Base-by-base conservation (phyloP, 164 flowering plant species). In the Houttuynia cordata region DNA sequence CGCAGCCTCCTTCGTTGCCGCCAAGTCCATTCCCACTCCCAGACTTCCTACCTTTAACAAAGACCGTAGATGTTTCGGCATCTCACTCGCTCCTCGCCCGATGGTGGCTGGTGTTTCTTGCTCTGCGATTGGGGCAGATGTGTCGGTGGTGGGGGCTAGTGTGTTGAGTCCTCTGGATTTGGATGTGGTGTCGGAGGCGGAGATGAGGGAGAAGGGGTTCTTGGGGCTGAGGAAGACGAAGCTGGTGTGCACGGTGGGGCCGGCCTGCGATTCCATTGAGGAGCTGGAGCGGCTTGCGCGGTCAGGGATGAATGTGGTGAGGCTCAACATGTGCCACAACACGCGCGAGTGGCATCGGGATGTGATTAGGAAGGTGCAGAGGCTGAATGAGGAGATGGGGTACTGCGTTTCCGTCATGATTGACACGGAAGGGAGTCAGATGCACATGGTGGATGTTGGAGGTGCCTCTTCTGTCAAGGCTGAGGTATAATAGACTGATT, bases 191-290 rank as follows among this genome's bases (percentile, higher is more conserved):
- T 57, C 80, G 4, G 84, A 86, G 72, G 64, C 61, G 51, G 92
- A 86, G 67, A 56, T 88, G 80, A 83, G 68, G 71, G 81, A 79
- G 62, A 86, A 79, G 67, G 92, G 96, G 53, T 81, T 83, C 55
- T n/a, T 78, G 72, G 90, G 91, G 45, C 52, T 86, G 86, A 81
- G 88, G 79, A 86, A 85, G 83, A 86, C 93, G 17, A 89, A 89
- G 80, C 79, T 89, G 4, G 86, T 89, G 14, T 89, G 96, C 66
- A 89, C 96, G 0, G 71, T 89, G 20, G 93, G 96, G 52, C 93
- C 96, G 1, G 83, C 96, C 1, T 84, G 87, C 59, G 66, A 74
- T 59, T 77, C 83, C 7, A 47, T 67, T 59, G 86, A 83, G 49
- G 81, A 75, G 24, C 64, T 89, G 78, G 86, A 86, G 74, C 72